Percentiles rank a stretch among this genome's conserved stretches.
These are phyloP conservation scores for Cardiospermum halicacabum DNA, from an alignment of 345 rosid genomes.

Conservation along the genomic window DNA sequence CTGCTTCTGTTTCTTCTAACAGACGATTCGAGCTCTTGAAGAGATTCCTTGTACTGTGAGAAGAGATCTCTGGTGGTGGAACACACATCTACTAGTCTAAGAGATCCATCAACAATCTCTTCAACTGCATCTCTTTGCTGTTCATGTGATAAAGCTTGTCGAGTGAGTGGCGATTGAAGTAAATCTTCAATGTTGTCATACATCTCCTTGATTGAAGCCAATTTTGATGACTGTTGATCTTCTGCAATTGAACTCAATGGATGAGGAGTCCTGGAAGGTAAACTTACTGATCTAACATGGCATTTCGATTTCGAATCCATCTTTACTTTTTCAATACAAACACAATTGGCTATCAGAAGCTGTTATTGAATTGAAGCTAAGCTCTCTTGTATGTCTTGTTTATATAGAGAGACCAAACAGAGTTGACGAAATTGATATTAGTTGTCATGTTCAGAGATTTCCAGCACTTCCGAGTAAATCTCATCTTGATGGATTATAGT, in stretches of 20 bases:
- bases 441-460: slow-evolving; percentile 7
- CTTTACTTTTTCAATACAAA: not conserved
- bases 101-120: slow-evolving; percentile 23
- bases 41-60: not conserved
- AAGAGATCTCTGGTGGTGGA: not conserved
- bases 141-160: slow-evolving; percentile 8
- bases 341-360: not conserved
- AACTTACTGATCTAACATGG: slow-evolving; percentile 23
- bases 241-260: slow-evolving; percentile 11
- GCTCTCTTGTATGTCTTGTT: too few species aligned
- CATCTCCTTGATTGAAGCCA: slow-evolving; percentile 14
- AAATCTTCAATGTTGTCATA: slow-evolving; percentile 14
- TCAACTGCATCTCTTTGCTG: not conserved
- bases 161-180: slow-evolving; percentile 18
- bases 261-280: slow-evolving; percentile 20
- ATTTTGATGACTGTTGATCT: slow-evolving; percentile 21
- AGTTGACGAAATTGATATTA: not conserved
- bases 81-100: slow-evolving; percentile 16
- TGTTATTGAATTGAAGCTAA: too few species aligned
- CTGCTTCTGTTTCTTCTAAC: not conserved
- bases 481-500: not conserved
- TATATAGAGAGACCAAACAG: not conserved
- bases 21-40: not conserved
- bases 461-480: not conserved
- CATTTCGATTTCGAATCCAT: slow-evolving; percentile 4